Evolutionary conservation across 345 rosid species (phyloP).

Genomic region (Carallia brachiata): DNA sequence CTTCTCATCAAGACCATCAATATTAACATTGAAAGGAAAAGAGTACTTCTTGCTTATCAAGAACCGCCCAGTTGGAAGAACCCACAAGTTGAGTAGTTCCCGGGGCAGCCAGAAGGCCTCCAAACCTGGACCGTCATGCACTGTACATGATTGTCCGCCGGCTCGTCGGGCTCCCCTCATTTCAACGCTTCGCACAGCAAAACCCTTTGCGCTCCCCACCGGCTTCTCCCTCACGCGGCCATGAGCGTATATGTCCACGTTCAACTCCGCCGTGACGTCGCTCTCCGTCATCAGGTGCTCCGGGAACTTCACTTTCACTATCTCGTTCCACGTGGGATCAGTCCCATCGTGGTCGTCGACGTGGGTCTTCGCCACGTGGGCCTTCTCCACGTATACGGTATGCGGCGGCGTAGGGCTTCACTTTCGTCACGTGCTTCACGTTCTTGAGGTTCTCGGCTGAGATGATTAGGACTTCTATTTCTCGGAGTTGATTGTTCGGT

Average conservation of each 20-base stretch:
- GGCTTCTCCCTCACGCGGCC: constrained; percentile 20
- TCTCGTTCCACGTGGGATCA: constrained; percentile 18
- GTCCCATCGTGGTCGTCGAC: constrained; percentile 13
- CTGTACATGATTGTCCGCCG: constrained; percentile 16
- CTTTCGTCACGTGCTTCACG: constrained; percentile 16
- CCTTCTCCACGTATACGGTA: constrained; percentile 12
- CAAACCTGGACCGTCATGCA: constrained; percentile 19
- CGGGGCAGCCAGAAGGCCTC: constrained; percentile 20
- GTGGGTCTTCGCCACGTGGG: constrained; percentile 13
- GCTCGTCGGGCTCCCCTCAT: constrained; percentile 3
- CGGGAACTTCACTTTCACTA: constrained; percentile 13
- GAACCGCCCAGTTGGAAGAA: constrained; percentile 7
- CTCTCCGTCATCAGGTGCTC: neutral
- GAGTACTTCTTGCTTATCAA: no score
- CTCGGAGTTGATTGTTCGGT: constrained; percentile 9
- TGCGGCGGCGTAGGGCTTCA: constrained; percentile 15
- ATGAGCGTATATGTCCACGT: constrained; percentile 12
- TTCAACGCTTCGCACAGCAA: constrained; percentile 14
- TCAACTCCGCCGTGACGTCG: constrained; percentile 7
- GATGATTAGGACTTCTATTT: constrained; percentile 28
- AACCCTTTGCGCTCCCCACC: constrained; percentile 6
- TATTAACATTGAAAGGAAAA: no score
- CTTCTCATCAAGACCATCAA: no score
- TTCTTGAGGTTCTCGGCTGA: constrained; percentile 25
- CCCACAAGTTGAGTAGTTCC: constrained; percentile 20